Percentiles rank a stretch among this genome's conserved stretches.
Conservation (phyloP, 257 asterid genomes). For the Solanum paucissectum region DNA sequence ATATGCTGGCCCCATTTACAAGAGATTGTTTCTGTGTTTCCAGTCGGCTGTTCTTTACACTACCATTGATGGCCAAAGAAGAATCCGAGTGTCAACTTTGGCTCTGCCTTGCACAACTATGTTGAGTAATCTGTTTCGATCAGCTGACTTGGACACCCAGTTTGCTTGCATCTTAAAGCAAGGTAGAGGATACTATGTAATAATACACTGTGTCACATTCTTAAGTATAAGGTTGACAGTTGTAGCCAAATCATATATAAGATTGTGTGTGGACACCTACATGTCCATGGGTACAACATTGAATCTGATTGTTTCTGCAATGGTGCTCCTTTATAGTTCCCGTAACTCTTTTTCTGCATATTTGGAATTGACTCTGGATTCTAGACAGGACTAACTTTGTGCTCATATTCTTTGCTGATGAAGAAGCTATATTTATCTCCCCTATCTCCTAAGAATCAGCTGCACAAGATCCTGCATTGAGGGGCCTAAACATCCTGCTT, state of each 20-base stretch:
- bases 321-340: background rate
- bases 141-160: slow-evolving; percentile 94
- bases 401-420: background rate
- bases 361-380: background rate
- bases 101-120: slow-evolving; percentile 85
- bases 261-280: background rate
- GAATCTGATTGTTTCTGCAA: background rate
- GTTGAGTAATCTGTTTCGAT: slow-evolving; percentile 89
- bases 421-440: background rate
- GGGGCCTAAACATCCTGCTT: background rate
- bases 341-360: background rate
- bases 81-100: slow-evolving; percentile 92
- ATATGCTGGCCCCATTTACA: background rate
- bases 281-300: background rate
- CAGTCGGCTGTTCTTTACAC: slow-evolving; percentile 99
- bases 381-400: background rate
- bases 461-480: background rate
- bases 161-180: slow-evolving; percentile 81
- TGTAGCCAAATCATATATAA: background rate
- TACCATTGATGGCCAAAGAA: slow-evolving; percentile 86
- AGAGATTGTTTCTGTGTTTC: slow-evolving; percentile 1
- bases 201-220: background rate
- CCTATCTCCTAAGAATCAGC: background rate
- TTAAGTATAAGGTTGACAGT: background rate
- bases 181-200: slow-evolving; percentile 30